Percentiles rank a stretch among this genome's conserved stretches.
Evolutionary conservation across 2,329 filamentous ascomycete species (phyloP).

Genomic region (Fusarium secorum): DNA sequence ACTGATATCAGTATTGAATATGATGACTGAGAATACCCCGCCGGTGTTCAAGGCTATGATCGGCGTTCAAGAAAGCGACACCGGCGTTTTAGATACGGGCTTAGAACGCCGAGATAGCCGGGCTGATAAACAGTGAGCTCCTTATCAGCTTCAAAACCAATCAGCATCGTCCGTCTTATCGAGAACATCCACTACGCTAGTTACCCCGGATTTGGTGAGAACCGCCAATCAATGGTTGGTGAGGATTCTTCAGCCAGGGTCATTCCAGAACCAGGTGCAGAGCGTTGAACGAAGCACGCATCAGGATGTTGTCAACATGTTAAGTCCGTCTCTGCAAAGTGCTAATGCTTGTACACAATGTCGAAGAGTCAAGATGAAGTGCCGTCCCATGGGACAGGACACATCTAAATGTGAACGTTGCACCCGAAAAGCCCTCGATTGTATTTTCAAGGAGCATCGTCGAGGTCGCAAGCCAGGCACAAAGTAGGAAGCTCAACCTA

Average conservation of each 20-base stretch:
- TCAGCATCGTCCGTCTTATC: rapidly evolving
- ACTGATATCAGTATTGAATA: background rate
- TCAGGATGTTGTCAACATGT: rapidly evolving
- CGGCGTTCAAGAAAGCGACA: background rate
- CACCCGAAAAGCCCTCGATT: background rate
- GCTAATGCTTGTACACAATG: background rate
- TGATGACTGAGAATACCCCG: background rate
- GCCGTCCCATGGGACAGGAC: background rate
- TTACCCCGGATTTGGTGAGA: background rate
- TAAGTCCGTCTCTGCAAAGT: background rate
- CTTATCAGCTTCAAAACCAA: background rate
- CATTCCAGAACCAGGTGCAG: background rate
- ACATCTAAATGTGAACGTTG: background rate
- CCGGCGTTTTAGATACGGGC: background rate
- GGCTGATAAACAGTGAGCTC: rapidly evolving
- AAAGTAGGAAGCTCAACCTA: no score
- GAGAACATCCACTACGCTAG: rapidly evolving
- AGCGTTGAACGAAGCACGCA: background rate
- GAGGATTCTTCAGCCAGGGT: background rate
- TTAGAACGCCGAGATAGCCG: background rate
- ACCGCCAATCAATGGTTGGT: background rate
- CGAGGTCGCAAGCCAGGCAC: background rate
- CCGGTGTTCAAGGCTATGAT: background rate
- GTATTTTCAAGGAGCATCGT: background rate
- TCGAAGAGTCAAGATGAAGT: background rate